Conservation (phyloP, 23 red algal genomes). For the Pyropia yezoensis region DNA sequence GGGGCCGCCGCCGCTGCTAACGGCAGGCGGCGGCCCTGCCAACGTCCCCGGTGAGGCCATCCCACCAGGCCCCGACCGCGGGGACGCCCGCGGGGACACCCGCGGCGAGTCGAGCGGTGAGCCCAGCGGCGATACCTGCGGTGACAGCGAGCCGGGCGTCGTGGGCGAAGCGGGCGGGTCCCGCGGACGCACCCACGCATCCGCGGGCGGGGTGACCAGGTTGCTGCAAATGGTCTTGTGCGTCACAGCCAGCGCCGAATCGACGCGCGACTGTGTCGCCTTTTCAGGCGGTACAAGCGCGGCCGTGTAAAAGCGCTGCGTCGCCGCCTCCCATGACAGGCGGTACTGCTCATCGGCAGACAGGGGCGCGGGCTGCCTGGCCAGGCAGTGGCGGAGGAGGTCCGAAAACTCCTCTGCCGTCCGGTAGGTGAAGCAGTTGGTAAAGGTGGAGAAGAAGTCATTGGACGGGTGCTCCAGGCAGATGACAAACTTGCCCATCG, state of each 20-base stretch:
- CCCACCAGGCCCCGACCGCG: no score
- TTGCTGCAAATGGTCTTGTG: conserved; percentile 60
- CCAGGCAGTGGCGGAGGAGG: conserved; percentile 26
- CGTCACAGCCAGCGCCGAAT: conserved; percentile 50
- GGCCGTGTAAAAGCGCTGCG: conserved; percentile 62
- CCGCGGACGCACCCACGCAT: conserved; percentile 24
- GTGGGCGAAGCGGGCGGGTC: conserved; percentile 4
- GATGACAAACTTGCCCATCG: conserved; percentile 75
- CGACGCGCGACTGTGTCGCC: conserved; percentile 15
- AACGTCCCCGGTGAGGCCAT: no score
- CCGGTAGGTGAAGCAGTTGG: conserved; percentile 55
- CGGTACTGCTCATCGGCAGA: conserved; percentile 21
- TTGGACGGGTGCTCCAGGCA: conserved; percentile 56
- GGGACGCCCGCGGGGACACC: no score
- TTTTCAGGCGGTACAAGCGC: conserved; percentile 15
- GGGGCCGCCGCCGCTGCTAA: no score
- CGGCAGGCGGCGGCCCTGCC: no score
- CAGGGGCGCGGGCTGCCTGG: conserved; percentile 40
- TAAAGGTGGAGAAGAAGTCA: conserved; percentile 60
- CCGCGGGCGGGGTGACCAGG: conserved; percentile 38
- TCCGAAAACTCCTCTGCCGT: conserved; percentile 56
- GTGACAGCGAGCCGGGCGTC: no score
- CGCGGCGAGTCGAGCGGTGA: no score
- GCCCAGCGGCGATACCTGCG: no score
- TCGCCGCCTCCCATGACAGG: conserved; percentile 73